Evolutionary conservation across 129 eudicot species (phyloP).

Genomic region (Rutidosis leptorrhynchoides): DNA sequence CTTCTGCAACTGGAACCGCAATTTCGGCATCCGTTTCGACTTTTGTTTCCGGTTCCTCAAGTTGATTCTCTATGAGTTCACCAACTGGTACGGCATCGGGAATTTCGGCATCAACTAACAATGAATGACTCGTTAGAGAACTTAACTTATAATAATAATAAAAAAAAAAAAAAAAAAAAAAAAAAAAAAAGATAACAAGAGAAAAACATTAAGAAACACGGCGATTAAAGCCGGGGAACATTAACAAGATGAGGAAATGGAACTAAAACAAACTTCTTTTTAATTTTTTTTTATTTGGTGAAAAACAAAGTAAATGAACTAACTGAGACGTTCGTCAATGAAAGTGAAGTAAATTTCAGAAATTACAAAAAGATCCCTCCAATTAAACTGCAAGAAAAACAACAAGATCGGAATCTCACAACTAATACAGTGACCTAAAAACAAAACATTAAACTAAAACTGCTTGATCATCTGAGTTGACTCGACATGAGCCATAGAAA

Average conservation of each 20-base stretch:
- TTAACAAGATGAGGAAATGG: too few species aligned
- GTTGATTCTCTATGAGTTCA: constrained; percentile 35
- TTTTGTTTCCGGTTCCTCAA: constrained; percentile 17
- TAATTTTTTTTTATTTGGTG: not conserved
- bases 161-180: too few species aligned
- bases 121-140: constrained; percentile 27
- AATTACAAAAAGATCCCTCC: too few species aligned
- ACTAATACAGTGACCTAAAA: too few species aligned
- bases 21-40: constrained; percentile 29
- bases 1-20: constrained; percentile 27
- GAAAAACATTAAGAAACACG: not conserved
- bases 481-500: too few species aligned
- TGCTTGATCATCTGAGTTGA: too few species aligned
- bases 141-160: not conserved
- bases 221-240: not conserved
- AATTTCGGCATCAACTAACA: constrained; percentile 17
- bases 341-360: too few species aligned
- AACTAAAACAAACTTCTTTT: not conserved
- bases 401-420: too few species aligned
- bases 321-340: too few species aligned
- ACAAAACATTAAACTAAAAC: too few species aligned
- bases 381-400: too few species aligned
- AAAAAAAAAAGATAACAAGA: not conserved
- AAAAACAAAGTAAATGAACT: not conserved
- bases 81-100: not conserved